phyloP scores from a whole-genome alignment of 768 basidiomycete genomes.

The Boletus insuetus region DNA sequence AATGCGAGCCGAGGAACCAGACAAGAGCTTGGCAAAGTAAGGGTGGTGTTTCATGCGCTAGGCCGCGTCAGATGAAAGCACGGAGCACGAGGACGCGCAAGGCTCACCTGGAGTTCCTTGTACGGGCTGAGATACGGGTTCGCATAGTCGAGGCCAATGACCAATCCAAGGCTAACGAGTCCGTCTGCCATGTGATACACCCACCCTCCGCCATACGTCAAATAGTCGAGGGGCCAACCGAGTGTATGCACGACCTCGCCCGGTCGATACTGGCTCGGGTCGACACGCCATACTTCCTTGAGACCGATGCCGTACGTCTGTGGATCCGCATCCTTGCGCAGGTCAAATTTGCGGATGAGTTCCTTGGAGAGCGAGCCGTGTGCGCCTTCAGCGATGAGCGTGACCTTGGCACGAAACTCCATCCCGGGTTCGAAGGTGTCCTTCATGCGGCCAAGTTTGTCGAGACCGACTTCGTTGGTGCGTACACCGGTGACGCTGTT shows the following conservation, averaged over 20 bases:
- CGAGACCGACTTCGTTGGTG: slow-evolving; percentile 93
- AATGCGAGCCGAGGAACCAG: slow-evolving; percentile 67
- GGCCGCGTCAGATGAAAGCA: slow-evolving; percentile 2
- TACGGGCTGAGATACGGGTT: slow-evolving; percentile 94
- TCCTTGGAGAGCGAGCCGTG: slow-evolving; percentile 89
- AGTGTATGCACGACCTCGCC: slow-evolving; percentile 87
- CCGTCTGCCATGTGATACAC: slow-evolving; percentile 95
- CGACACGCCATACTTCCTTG: slow-evolving; percentile 97
- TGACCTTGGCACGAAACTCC: slow-evolving; percentile 91
- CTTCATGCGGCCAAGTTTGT: slow-evolving; percentile 72
- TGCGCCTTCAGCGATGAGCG: slow-evolving; percentile 91
- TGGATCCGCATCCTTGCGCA: slow-evolving; percentile 65
- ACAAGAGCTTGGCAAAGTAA: slow-evolving; percentile 78
- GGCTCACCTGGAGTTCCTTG: slow-evolving; percentile 82
- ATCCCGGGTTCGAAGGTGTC: slow-evolving; percentile 93
- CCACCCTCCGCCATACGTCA: slow-evolving; percentile 86
- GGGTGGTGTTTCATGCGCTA: slow-evolving; percentile 97
- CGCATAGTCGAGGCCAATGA: slow-evolving; percentile 90
- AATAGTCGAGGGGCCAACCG: slow-evolving; percentile 85
- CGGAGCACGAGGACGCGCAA: neutral
- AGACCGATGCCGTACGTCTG: slow-evolving; percentile 97
- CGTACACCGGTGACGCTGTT: slow-evolving; percentile 57
- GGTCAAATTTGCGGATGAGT: slow-evolving; percentile 67
- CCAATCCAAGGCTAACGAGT: slow-evolving; percentile 86
- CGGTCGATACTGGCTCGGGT: slow-evolving; percentile 56